Percentiles rank a stretch among this genome's conserved stretches.
phyloP scores from a whole-genome alignment of 176 grass and related monocot species.

The Oryza meyeriana region DNA sequence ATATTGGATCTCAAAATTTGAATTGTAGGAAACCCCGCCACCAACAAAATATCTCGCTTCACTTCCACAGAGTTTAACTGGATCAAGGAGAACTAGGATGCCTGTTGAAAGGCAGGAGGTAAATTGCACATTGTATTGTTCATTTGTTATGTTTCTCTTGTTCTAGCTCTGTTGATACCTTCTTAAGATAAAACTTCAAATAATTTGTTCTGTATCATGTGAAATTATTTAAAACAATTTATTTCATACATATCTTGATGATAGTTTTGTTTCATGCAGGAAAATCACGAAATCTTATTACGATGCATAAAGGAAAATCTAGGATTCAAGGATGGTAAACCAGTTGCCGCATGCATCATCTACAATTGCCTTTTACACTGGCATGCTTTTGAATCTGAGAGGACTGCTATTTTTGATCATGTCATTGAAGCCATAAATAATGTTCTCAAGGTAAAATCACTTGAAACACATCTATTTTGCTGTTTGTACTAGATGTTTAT shows the following conservation, averaged over 20 bases:
- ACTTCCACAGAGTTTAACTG: conserved; percentile 53
- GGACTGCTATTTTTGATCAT: conserved; percentile 93
- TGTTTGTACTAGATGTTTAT: conserved; percentile 20
- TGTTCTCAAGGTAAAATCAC: conserved; percentile 70
- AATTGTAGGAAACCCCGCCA: conserved; percentile 69
- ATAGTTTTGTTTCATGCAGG: conserved; percentile 49
- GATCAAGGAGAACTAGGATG: conserved; percentile 56
- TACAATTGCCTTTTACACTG: conserved; percentile 87
- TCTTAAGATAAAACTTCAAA: conserved; percentile 6
- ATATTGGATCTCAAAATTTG: conserved; percentile 6
- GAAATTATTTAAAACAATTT: conserved; percentile 5
- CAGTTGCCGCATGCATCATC: conserved; percentile 85
- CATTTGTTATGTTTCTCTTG: not conserved
- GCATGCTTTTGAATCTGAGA: conserved; percentile 87
- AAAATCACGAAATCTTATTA: conserved; percentile 86
- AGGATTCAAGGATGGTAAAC: conserved; percentile 85
- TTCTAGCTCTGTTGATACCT: conserved; percentile 4
- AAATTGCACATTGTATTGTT: conserved; percentile 15
- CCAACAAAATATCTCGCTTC: conserved; percentile 63
- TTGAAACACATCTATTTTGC: conserved; percentile 3
- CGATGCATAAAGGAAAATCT: conserved; percentile 89
- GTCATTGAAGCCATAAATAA: conserved; percentile 90
- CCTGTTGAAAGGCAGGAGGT: conserved; percentile 84
- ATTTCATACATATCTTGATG: conserved; percentile 16
- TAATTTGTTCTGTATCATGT: conserved; percentile 9